Evolutionary conservation across 1,284 basidiomycete species (phyloP), one percentile per base, ranked within the genome.

Genomic region (Coriolopsis trogii): DNA sequence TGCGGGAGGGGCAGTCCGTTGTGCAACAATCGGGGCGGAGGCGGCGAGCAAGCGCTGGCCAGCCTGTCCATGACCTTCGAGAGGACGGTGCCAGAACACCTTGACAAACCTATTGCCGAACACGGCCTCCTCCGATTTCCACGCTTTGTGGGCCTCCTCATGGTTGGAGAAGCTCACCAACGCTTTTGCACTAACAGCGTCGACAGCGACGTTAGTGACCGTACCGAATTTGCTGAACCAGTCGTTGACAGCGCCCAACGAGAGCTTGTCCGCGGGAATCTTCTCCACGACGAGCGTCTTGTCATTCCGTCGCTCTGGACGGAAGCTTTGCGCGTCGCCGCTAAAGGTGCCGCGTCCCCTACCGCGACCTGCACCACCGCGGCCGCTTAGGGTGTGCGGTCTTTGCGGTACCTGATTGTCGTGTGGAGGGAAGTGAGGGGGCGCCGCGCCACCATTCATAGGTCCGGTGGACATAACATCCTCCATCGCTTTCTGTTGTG

Each of bases 51-150:
- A 81, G 58, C 86, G 79, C 47, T 84, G 74, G 1, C 92, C 93
- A 15, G 75, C 78, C 56, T 82, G 84, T 13, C 92, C 93, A 62
- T 93, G 89, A 0, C 93, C 93, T 48, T 89, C 90, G 80, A 93
- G 82, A 3, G 93, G 93, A 60, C 87, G 78, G 73, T 95, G 93
- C 93, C 93, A 95, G 62, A 94, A 90, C 34, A 95, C 79, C 70
- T 96, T 97, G 61, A 98, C 94, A 67, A 98, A 98, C 34, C 95
- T 84, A 63, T 95, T 95, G 15, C 86, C 87, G 66, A 98, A 97
- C 23, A 98, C 89, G 15, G 94, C 93, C 55, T 96, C 93, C 66
- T 96, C 92, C 23, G 85, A 87, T 68, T 90, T 91, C 89, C 95
- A 95, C 0, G 95, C 95, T 20, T 83, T 79, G 63, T 89, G 85